These are phyloP conservation scores for Aspergillaceae sp. DNA, from an alignment of 2,329 filamentous ascomycete genomes.

Conservation along the genomic window DNA sequence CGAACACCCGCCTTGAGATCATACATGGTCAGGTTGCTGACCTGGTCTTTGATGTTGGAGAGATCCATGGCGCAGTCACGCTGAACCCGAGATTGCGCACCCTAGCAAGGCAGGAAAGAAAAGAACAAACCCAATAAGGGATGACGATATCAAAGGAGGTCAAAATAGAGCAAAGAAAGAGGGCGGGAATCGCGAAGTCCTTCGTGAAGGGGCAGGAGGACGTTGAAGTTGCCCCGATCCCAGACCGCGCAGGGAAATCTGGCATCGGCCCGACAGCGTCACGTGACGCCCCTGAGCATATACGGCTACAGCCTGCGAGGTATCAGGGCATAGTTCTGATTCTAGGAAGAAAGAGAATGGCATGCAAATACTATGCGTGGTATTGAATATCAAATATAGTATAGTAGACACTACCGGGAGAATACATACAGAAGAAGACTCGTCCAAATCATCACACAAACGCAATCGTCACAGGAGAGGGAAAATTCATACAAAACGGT, in stretches of 20 bases:
- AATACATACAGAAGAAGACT: slow-evolving; percentile 16
- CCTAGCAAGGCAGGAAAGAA: neutral
- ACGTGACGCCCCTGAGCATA: slow-evolving; percentile 3
- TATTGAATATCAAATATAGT: neutral
- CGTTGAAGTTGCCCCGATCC: neutral
- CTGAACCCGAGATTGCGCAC: no score
- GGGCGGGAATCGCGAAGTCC: slow-evolving; percentile 6
- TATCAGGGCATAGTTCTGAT: no score
- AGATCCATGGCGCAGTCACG: slow-evolving; percentile 61
- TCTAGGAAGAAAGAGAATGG: no score
- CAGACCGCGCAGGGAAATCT: neutral
- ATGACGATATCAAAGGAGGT: no score
- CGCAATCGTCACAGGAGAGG: slow-evolving; percentile 4
- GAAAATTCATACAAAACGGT: neutral
- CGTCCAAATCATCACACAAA: slow-evolving; percentile 14
- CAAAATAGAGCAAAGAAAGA: neutral
- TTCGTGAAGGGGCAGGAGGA: slow-evolving; percentile 5
- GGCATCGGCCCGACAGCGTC: slow-evolving; percentile 1
- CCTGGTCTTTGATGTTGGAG: slow-evolving; percentile 72
- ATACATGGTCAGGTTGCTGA: slow-evolving; percentile 87
- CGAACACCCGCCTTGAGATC: slow-evolving; percentile 90
- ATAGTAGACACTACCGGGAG: slow-evolving; percentile 9
- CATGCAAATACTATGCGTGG: no score
- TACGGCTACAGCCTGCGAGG: no score
- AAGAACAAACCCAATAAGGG: neutral